These are phyloP conservation scores for Strobilomyces dryophilus DNA, from an alignment of 768 basidiomycete genomes.

Conservation along the genomic window DNA sequence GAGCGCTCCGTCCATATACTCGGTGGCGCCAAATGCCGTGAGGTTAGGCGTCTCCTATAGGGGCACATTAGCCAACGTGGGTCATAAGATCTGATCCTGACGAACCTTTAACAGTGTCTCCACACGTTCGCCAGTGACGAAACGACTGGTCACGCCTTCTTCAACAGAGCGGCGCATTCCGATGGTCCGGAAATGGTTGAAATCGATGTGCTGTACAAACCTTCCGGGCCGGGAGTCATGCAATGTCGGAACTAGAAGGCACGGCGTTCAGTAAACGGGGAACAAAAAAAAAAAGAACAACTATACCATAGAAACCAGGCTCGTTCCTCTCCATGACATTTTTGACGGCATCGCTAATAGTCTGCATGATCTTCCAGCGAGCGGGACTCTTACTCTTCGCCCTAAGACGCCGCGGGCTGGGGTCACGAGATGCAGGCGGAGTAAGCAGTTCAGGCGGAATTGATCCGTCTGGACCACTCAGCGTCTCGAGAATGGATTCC, in stretches of 20 bases:
- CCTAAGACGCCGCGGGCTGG: constrained; percentile 72
- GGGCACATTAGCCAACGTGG: constrained; percentile 2
- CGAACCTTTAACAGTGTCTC: constrained; percentile 71
- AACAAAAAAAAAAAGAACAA: background rate
- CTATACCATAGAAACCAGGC: constrained; percentile 71
- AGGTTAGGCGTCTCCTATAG: constrained; percentile 85
- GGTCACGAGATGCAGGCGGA: constrained; percentile 77
- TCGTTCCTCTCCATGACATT: constrained; percentile 58
- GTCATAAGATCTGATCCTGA: constrained; percentile 4
- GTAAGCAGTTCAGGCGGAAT: constrained; percentile 75
- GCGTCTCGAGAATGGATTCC: constrained; percentile 53
- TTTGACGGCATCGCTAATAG: constrained; percentile 76
- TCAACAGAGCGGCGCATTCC: constrained; percentile 92
- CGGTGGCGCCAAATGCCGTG: constrained; percentile 87
- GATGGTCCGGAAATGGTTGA: constrained; percentile 96
- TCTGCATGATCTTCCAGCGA: constrained; percentile 77
- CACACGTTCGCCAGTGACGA: constrained; percentile 88
- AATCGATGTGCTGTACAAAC: constrained; percentile 84
- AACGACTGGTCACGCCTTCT: constrained; percentile 84
- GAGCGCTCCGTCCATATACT: constrained; percentile 96
- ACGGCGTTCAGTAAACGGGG: constrained; percentile 1
- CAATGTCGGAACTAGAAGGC: constrained; percentile 54
- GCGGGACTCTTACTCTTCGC: constrained; percentile 78
- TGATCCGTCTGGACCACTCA: constrained; percentile 61
- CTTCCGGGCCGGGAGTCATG: constrained; percentile 72